Conservation (phyloP, 1,139 yeast genomes). For the Geotrichum australiense region DNA sequence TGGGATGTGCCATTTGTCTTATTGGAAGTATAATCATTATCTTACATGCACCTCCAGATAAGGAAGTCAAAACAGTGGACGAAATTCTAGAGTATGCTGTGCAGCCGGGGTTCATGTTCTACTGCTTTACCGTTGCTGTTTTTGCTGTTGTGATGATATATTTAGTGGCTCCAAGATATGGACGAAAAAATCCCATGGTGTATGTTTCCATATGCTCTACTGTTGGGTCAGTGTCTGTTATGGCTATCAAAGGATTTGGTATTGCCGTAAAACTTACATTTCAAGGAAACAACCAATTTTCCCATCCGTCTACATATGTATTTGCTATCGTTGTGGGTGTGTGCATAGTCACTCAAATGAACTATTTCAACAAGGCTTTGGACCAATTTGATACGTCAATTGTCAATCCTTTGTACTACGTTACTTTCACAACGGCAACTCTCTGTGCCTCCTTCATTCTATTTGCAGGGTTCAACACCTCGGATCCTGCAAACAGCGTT, state of each 20-base stretch:
- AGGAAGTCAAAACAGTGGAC: conserved; percentile 81
- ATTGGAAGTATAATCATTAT: conserved; percentile 88
- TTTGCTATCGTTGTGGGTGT: conserved; percentile 71
- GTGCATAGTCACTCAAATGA: conserved; percentile 88
- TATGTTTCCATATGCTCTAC: conserved; percentile 85
- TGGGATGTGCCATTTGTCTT: conserved; percentile 90
- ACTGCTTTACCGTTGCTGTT: conserved; percentile 52
- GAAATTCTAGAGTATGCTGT: conserved; percentile 77
- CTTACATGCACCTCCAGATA: conserved; percentile 89
- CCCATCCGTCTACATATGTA: conserved; percentile 76
- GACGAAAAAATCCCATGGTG: conserved; percentile 79
- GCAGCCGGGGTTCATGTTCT: conserved; percentile 70
- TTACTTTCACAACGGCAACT: conserved; percentile 85
- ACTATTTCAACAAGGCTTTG: conserved; percentile 85
- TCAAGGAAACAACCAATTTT: conserved; percentile 83
- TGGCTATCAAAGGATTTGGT: conserved; percentile 91
- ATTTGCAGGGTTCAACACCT: conserved; percentile 81
- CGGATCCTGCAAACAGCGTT: conserved; percentile 71
- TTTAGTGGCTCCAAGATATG: conserved; percentile 74
- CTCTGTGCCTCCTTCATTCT: conserved; percentile 78
- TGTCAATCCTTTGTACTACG: conserved; percentile 86
- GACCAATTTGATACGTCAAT: conserved; percentile 91
- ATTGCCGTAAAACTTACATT: conserved; percentile 82
- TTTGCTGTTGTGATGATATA: conserved; percentile 77
- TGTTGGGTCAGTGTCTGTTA: conserved; percentile 86